phyloP scores from a whole-genome alignment of 768 basidiomycete genomes.

The Termitomyces sp. region DNA sequence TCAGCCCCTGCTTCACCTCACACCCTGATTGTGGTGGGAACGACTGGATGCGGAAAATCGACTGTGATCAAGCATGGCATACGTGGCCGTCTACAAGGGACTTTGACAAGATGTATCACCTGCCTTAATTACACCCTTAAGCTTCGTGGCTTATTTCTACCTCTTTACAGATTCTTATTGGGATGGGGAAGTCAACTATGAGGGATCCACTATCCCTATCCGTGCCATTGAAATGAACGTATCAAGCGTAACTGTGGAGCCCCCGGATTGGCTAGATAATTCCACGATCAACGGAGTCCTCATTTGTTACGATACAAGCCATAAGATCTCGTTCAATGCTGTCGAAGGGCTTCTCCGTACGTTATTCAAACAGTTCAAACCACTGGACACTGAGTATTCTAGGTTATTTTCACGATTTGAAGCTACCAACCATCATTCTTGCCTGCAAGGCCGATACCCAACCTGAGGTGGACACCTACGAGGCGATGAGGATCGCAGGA shows the following conservation, averaged over 20 bases:
- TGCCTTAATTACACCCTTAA: not conserved
- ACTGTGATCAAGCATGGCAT: constrained; percentile 75
- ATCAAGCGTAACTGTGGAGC: constrained; percentile 12
- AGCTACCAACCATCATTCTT: constrained; percentile 66
- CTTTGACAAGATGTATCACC: constrained; percentile 36
- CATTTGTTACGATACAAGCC: constrained; percentile 79
- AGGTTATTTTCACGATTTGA: constrained; percentile 57
- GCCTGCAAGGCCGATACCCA: constrained; percentile 84
- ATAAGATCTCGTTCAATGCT: constrained; percentile 55
- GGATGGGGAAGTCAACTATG: constrained; percentile 25
- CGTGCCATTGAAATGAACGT: constrained; percentile 55
- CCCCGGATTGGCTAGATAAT: constrained; percentile 38
- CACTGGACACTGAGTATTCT: constrained; percentile 6
- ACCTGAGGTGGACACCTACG: constrained; percentile 50
- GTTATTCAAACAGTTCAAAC: constrained; percentile 23
- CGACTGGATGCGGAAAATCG: constrained; percentile 79
- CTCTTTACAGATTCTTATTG: constrained; percentile 26
- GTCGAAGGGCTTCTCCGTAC: constrained; percentile 68
- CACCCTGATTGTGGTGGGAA: constrained; percentile 77
- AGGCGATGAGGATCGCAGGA: constrained; percentile 44
- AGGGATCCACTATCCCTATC: constrained; percentile 37
- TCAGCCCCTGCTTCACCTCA: constrained; percentile 27
- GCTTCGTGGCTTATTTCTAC: not conserved
- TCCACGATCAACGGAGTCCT: constrained; percentile 71
- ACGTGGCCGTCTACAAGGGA: constrained; percentile 41